Evolutionary conservation across 1,284 basidiomycete genomes (phyloP), one percentile per base, ranked within the genome.

Genomic region (Athelia sp.): DNA sequence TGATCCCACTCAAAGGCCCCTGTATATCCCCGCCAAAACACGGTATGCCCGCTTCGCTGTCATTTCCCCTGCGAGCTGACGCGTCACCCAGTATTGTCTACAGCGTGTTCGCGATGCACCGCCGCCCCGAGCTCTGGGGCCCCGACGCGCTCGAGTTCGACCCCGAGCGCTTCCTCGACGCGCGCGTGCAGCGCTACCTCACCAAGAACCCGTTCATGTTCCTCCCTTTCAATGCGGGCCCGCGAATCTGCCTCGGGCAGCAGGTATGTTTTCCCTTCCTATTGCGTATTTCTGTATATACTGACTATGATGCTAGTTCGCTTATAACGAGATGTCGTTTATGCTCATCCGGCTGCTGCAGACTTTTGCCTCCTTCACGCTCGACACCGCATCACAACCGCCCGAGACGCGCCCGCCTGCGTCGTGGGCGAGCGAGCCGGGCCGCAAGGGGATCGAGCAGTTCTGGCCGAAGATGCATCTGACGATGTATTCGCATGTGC

Each of bases 1-100:
- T 1, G 66, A 71, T 45, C 69, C 73, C 4, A 64, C 58, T 11
- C 62, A 67, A n/a, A 75, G 74, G 54, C 78, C 77, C 0, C 69
- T 72, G 48, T 82, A 76, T 53, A 58, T 84, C 17, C 78, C 82
- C 1, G 70, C 70, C n/a, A 68, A 70, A 35, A 78, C 73, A 4
- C 73, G 66, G 78, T 80, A 61, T 43, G 65, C 57, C 22, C 42
- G 36, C 6, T 40, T n/a, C 36, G 6, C 19, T 6, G 36, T 6
- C 15, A 29, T 6, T 40, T n/a, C n/a, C n/a, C n/a, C 6, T 40
- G 36, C 36, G 36, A 17, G 15, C 15, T 29, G 26, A 29, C 13
- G 26, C 13, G 13, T 29, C 26, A 29, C 26, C 13, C 13, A 29
- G 26, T 29, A 29, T 13, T 4, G 26, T 13, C 26, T 29, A 29